phyloP scores from a whole-genome alignment of 2,329 filamentous ascomycete species.

The Chrysoporthe austroafricana region DNA sequence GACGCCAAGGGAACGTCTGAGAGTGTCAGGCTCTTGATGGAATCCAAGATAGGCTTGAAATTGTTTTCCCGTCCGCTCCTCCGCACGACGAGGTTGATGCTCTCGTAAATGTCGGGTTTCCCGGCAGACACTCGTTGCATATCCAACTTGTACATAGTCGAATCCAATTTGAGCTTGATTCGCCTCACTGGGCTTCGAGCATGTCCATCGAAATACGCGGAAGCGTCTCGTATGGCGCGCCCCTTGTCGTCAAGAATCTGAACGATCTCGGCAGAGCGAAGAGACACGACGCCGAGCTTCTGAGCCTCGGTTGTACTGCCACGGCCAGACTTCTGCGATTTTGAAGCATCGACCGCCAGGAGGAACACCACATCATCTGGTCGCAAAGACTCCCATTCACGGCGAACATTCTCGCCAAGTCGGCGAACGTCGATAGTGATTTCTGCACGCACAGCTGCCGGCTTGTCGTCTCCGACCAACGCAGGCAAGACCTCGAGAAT shows the following conservation, averaged over 20 bases:
- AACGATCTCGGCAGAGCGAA: constrained; percentile 84
- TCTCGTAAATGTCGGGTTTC: constrained; percentile 79
- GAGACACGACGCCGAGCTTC: constrained; percentile 67
- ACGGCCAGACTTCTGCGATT: constrained; percentile 57
- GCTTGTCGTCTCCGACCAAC: constrained; percentile 79
- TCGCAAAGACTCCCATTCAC: constrained; percentile 88
- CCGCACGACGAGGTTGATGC: constrained; percentile 83
- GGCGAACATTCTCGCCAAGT: constrained; percentile 73
- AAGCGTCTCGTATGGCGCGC: constrained; percentile 67
- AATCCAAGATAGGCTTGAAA: constrained; percentile 91
- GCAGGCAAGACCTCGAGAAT: constrained; percentile 86
- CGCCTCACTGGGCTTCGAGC: constrained; percentile 65
- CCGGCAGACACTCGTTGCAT: constrained; percentile 66
- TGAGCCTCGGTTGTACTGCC: constrained; percentile 56
- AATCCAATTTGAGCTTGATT: constrained; percentile 81
- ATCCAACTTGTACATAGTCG: constrained; percentile 77
- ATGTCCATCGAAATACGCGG: constrained; percentile 66
- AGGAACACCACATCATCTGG: constrained; percentile 91
- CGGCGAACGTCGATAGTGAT: constrained; percentile 81
- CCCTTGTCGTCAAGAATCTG: constrained; percentile 87
- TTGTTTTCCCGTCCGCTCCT: constrained; percentile 91
- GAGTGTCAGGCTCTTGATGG: constrained; percentile 82
- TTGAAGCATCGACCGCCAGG: constrained; percentile 70
- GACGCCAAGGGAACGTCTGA: constrained; percentile 84
- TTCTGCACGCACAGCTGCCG: constrained; percentile 85